Percentiles rank a stretch among this genome's conserved stretches.
These are phyloP conservation scores for Metschnikowia lachancei DNA, from an alignment of 805 yeast genomes.

Conservation along the genomic window DNA sequence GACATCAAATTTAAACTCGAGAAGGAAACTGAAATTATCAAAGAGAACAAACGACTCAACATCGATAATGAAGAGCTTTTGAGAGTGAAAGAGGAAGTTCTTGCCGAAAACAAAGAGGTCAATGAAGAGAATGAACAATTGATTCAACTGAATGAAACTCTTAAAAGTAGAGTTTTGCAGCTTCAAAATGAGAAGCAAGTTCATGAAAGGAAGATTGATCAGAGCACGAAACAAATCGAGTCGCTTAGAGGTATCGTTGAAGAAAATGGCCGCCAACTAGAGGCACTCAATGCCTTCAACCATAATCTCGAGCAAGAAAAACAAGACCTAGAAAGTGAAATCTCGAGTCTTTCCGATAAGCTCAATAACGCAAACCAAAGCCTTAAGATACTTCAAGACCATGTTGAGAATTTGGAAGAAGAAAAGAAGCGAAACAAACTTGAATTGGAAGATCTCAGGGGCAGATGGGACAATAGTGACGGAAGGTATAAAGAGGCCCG, in stretches of 20 bases:
- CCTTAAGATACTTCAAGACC: slow-evolving; percentile 31
- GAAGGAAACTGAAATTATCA: slow-evolving; percentile 63
- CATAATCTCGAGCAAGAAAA: slow-evolving; percentile 30
- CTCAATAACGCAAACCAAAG: slow-evolving; percentile 30
- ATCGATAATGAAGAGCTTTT: slow-evolving; percentile 54
- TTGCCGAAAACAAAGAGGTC: slow-evolving; percentile 34
- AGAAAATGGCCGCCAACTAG: slow-evolving; percentile 62
- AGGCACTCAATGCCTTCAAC: slow-evolving; percentile 36
- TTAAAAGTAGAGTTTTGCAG: slow-evolving; percentile 27
- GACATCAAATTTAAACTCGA: slow-evolving; percentile 56
- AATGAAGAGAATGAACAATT: slow-evolving; percentile 42
- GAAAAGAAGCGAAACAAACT: slow-evolving; percentile 33
- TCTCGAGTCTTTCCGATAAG: slow-evolving; percentile 26
- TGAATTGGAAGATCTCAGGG: slow-evolving; percentile 31
- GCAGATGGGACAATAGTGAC: slow-evolving; percentile 30
- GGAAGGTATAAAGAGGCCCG: slow-evolving; percentile 35
- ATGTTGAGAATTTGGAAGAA: slow-evolving; percentile 31
- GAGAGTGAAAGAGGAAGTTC: slow-evolving; percentile 27
- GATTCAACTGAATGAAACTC: slow-evolving; percentile 29
- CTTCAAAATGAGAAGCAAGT: slow-evolving; percentile 35
- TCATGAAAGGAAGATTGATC: slow-evolving; percentile 36
- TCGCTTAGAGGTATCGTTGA: slow-evolving; percentile 58
- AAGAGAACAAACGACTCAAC: slow-evolving; percentile 58
- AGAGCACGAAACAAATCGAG: slow-evolving; percentile 48
- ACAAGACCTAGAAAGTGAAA: slow-evolving; percentile 31